A percentile compares a stretch with the other conserved stretches of the same genome.
These are phyloP conservation scores for Xylaria sp. DNA, from an alignment of 2,329 filamentous ascomycete species.

Conservation along the genomic window DNA sequence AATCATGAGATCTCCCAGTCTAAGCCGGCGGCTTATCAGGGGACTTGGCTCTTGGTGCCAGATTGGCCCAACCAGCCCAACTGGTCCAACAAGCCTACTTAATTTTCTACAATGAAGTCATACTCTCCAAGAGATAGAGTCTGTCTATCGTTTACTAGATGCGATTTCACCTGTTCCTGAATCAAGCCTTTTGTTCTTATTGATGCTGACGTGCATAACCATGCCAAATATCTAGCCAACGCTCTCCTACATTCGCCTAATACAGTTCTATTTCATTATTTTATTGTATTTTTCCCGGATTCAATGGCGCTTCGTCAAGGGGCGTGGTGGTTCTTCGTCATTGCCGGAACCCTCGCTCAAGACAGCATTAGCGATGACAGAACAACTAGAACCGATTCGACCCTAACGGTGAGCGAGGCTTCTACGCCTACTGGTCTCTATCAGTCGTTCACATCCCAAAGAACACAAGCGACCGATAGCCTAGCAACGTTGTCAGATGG, in stretches of 20 bases:
- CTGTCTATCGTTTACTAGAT: background rate
- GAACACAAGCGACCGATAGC: conserved; percentile 45
- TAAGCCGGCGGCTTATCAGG: background rate
- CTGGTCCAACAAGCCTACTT: no score
- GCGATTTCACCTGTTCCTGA: background rate
- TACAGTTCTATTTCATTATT: background rate
- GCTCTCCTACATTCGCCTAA: background rate
- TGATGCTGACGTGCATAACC: background rate
- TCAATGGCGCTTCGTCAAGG: conserved; percentile 35
- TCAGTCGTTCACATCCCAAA: conserved; percentile 49
- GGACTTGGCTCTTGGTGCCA: background rate
- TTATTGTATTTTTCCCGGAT: background rate
- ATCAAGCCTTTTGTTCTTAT: background rate
- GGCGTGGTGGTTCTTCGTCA: conserved; percentile 33
- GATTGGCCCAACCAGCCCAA: background rate
- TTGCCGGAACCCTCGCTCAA: conserved; percentile 35
- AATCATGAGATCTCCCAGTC: background rate
- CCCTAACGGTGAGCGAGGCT: conserved; percentile 37
- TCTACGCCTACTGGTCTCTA: conserved; percentile 54
- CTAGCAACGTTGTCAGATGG: conserved; percentile 36
- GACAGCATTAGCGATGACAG: conserved; percentile 47
- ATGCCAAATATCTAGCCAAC: background rate
- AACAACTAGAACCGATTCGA: conserved; percentile 46
- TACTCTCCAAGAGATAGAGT: background rate
- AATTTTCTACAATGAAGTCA: conserved; percentile 13